Base-by-base conservation (phyloP, 306 rosid genomes). In the Vachellia collinsii region DNA sequence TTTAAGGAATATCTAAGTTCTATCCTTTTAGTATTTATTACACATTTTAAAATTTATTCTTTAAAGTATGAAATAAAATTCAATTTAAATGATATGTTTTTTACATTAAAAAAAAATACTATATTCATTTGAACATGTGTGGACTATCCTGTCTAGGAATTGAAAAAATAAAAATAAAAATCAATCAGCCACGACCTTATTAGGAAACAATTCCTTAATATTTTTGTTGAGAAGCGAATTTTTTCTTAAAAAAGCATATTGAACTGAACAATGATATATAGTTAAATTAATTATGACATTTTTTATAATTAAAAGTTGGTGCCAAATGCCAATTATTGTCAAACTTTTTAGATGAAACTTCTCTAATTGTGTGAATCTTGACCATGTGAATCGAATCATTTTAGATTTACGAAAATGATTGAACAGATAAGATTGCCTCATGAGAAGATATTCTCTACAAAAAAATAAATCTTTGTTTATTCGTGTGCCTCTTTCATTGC, bases 371-470 rank as follows among this genome's bases (percentile, higher is more conserved):
- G 65, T 22, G 65, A 22, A 59, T 23, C 65, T 59, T 59, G 37
- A 59, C 65, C 65, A 59, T 22, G 65, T 59, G 65, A 23, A 59
- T 22, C 65, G 36, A 59, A 59, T 59, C 65, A 20, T 22, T 59
- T 59, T 59, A 59, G 36, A 23, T 22, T 59, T 59, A 59, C 37
- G 65, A 23, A 59, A 59, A 59, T 59, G 63, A 59, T 23, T 59
- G 37, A 23, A 16, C 16, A 20, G 65, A 59, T 23, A 10, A 59
- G 65, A 10, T 22, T 20, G 65, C 34, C 38, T 3, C 1, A 4
- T 10, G 0, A 12, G 17, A 61, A 61, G 16, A 61, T 9, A 56
- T 56, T n/a, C 10, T 20, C 14, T 22, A 4, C 0, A 4, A 62
- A 29, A 62, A 23, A 5, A 4, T 29, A 29, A 62, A 62, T 29